phyloP scores from a whole-genome alignment of 2,329 filamentous ascomycete species.

The Fusarium sp. region DNA sequence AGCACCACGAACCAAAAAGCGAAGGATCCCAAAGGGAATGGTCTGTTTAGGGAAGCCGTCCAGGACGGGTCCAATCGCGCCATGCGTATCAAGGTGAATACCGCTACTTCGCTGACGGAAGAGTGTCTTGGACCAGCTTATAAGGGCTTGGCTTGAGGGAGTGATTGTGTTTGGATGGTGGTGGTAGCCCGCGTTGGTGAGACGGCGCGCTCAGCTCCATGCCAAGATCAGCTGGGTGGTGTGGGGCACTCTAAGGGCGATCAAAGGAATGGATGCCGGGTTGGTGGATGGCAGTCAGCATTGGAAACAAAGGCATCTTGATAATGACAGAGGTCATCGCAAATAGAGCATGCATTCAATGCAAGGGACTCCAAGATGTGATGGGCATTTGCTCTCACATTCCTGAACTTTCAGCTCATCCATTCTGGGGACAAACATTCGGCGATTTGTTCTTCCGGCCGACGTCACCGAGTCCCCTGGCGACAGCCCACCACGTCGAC shows the following conservation, averaged over 20 bases:
- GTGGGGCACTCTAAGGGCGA: background rate
- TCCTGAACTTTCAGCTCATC: background rate
- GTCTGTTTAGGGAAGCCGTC: background rate
- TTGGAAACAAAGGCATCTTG: background rate
- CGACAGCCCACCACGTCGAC: slow-evolving; percentile 37
- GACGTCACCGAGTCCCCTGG: slow-evolving; percentile 4
- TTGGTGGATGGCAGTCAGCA: background rate
- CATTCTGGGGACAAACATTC: background rate
- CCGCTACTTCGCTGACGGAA: background rate
- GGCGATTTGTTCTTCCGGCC: slow-evolving; percentile 33
- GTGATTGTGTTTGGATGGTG: background rate
- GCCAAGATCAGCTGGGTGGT: background rate
- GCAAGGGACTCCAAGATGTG: background rate
- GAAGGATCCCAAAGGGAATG: background rate
- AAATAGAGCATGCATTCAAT: background rate
- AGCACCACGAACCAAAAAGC: background rate
- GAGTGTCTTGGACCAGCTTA: background rate
- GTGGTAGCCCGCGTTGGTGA: background rate
- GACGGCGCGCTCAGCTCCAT: background rate
- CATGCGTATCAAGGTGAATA: background rate
- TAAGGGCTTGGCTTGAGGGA: background rate
- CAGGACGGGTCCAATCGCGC: background rate
- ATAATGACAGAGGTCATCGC: background rate
- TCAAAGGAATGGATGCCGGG: background rate
- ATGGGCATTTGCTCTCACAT: background rate